A percentile compares a stretch with the other conserved stretches of the same genome.
Conservation (phyloP, 78 protist species). For the Dictyostelium citrinum region DNA sequence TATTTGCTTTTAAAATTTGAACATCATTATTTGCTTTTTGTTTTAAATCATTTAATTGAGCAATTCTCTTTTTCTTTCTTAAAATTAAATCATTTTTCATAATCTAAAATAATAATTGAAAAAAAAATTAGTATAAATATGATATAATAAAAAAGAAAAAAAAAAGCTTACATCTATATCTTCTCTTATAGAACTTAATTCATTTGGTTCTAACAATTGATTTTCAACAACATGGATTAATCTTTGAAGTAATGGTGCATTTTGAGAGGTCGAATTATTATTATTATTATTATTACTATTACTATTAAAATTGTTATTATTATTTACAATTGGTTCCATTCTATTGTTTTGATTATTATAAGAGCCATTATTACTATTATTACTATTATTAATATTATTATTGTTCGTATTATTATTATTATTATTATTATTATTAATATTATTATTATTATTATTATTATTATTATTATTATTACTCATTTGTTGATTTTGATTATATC, state of each 20-base stretch:
- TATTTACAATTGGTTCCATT: background rate
- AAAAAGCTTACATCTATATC: constrained; percentile 19
- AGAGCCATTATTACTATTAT: too few species aligned
- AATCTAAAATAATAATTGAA: background rate
- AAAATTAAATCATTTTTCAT: constrained; percentile 32
- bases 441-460: background rate
- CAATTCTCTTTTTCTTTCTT: constrained; percentile 52
- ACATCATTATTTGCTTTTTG: background rate
- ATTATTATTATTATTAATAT: background rate
- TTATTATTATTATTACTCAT: background rate
- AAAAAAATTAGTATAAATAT: background rate
- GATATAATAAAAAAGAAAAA: background rate
- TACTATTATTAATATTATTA: too few species aligned
- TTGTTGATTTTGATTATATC: background rate
- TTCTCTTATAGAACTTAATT: constrained; percentile 19
- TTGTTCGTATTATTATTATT: background rate
- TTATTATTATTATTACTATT: background rate
- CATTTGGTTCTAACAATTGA: constrained; percentile 51
- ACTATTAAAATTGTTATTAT: background rate
- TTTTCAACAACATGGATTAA: constrained; percentile 41
- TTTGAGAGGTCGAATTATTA: background rate
- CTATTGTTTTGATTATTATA: background rate
- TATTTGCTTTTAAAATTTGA: background rate
- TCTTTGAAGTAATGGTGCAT: constrained; percentile 39
- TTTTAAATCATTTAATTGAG: constrained; percentile 21